These are phyloP conservation scores for Trametes maxima DNA, from an alignment of 768 basidiomycete species.

Conservation along the genomic window DNA sequence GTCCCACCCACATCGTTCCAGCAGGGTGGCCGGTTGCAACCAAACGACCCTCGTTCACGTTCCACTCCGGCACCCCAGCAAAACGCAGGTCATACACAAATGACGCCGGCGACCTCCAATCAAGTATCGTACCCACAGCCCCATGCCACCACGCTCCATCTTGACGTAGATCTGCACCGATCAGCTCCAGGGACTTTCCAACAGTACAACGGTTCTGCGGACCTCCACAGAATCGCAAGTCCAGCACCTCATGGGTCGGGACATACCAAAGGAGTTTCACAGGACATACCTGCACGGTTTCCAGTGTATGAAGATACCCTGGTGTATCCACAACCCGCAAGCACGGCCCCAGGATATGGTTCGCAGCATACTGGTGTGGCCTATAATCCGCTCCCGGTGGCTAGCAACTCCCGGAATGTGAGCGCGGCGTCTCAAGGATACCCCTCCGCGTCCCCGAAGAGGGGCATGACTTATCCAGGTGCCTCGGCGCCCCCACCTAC, in stretches of 20 bases:
- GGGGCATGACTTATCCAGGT: slow-evolving; percentile 18
- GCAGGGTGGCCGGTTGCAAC: background rate
- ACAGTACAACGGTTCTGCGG: background rate
- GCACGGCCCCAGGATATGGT: background rate
- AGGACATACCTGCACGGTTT: slow-evolving; percentile 7
- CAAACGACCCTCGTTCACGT: slow-evolving; percentile 8
- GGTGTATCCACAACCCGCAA: background rate
- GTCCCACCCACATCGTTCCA: background rate
- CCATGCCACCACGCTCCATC: background rate
- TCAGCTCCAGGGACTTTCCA: background rate
- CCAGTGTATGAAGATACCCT: slow-evolving; percentile 7
- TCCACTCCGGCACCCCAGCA: slow-evolving; percentile 10
- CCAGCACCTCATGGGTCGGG: background rate
- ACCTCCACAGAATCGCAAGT: background rate
- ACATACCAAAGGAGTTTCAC: background rate
- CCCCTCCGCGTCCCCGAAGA: slow-evolving; percentile 15
- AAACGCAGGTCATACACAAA: background rate
- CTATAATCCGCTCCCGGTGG: background rate
- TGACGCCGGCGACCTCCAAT: too few species aligned
- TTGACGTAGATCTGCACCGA: background rate
- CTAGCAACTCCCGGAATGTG: background rate
- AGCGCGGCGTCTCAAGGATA: background rate
- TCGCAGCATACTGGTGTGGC: slow-evolving; percentile 1
- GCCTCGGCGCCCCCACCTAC: slow-evolving; percentile 11
- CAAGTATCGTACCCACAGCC: too few species aligned